These are phyloP conservation scores for Aspergillus olivimuriae DNA, from an alignment of 495 filamentous ascomycete genomes.

Conservation along the genomic window DNA sequence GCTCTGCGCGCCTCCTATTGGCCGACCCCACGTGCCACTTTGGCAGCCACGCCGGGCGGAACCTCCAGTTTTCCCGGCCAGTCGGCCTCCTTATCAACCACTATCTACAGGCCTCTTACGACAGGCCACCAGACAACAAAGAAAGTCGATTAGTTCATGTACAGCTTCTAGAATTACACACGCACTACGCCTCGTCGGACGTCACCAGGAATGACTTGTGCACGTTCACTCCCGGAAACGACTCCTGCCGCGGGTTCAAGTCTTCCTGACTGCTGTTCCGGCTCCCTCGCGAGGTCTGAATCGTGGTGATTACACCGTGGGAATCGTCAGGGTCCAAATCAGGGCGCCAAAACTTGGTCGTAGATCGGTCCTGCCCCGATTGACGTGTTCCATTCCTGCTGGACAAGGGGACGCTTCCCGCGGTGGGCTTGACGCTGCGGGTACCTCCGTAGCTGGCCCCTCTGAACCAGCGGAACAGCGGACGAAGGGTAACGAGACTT, in stretches of 20 bases:
- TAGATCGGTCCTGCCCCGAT: slow-evolving; percentile 13
- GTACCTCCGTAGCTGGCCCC: slow-evolving; percentile 25
- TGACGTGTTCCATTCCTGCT: slow-evolving; percentile 23
- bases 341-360: slow-evolving; percentile 27
- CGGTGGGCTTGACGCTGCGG: slow-evolving; percentile 19
- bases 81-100: no score
- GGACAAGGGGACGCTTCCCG: slow-evolving; percentile 28
- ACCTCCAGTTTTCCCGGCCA: slow-evolving; percentile 16
- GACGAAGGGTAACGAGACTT: slow-evolving; percentile 41
- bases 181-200: slow-evolving; percentile 15
- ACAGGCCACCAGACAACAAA: background rate
- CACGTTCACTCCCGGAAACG: slow-evolving; percentile 32
- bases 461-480: slow-evolving; percentile 41
- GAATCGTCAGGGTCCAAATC: slow-evolving; percentile 24
- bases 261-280: slow-evolving; percentile 33
- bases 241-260: slow-evolving; percentile 24
- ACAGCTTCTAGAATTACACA: background rate
- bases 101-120: no score
- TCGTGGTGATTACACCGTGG: slow-evolving; percentile 24
- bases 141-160: background rate
- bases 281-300: slow-evolving; percentile 25
- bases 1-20: slow-evolving; percentile 13
- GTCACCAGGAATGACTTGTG: slow-evolving; percentile 37
- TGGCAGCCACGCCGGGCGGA: slow-evolving; percentile 8
- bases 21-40: slow-evolving; percentile 18